Evolutionary conservation across 1,284 basidiomycete genomes (phyloP).

Genomic region (Puccinia polysora): DNA sequence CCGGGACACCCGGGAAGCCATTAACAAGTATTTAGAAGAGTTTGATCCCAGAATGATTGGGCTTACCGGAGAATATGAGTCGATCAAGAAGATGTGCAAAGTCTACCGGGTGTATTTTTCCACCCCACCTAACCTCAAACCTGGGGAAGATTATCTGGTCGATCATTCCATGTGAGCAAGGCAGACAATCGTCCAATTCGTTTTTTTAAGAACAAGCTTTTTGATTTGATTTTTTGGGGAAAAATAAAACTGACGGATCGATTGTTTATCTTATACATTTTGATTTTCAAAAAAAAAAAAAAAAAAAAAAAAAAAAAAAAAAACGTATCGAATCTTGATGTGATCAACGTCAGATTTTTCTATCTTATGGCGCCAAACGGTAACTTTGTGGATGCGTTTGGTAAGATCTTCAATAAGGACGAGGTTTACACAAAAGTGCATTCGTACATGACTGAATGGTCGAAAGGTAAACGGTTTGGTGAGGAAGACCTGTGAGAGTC

Average conservation of each 20-base stretch:
- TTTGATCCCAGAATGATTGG: constrained; percentile 89
- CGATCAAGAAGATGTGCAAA: constrained; percentile 83
- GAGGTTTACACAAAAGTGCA: constrained; percentile 63
- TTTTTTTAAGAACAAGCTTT: too few species aligned
- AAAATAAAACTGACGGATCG: too few species aligned
- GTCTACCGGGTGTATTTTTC: constrained; percentile 97
- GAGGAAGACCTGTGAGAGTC: constrained; percentile 27
- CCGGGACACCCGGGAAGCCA: constrained; percentile 67
- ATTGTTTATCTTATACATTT: too few species aligned
- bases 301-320: too few species aligned
- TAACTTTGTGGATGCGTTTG: constrained; percentile 94
- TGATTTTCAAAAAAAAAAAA: too few species aligned
- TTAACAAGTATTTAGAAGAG: constrained; percentile 62
- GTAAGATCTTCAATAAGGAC: constrained; percentile 69
- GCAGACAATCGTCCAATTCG: neutral
- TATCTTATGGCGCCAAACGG: constrained; percentile 97
- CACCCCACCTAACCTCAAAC: constrained; percentile 74
- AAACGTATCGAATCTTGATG: too few species aligned
- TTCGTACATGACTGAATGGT: constrained; percentile 58
- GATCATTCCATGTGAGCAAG: constrained; percentile 61
- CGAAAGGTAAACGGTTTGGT: constrained; percentile 47
- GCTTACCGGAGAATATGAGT: constrained; percentile 78
- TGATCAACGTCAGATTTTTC: constrained; percentile 70
- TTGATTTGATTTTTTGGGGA: neutral
- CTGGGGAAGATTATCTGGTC: constrained; percentile 84